Evolutionary conservation across 495 filamentous ascomycete genomes (phyloP), one percentile per base, ranked within the genome.

Genomic region (Podospora appendiculata): DNA sequence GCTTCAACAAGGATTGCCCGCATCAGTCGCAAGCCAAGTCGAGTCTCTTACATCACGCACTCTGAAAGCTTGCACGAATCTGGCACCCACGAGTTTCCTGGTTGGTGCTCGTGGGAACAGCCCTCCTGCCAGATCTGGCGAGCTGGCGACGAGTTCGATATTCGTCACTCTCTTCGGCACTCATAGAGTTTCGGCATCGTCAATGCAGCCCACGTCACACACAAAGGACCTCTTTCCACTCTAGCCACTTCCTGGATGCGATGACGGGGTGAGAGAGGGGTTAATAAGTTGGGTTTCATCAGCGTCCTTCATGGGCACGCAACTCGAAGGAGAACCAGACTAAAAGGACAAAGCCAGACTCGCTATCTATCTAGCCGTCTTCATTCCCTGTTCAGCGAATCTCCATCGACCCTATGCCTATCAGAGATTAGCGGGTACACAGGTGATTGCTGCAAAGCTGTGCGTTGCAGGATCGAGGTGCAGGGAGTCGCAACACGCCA

Each of bases 401-500:
- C 25, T 45, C 43, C 43, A 45, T 33, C 43, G 25, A 17, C 19
- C 25, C 18, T 13, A 32, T 17, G 18, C 25, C n/a, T 25, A 32
- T 33, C 17, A 17, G n/a, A 18, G 19, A 45, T 32, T 45, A 42
- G 43, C 9, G 43, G 43, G 25, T 5, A 18, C 43, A 11, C 43
- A 45, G 43, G 43, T 45, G 25, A 45, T 17, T 45, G 25, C 43
- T 45, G 43, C 43, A 45, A 45, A 45, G 43, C 43, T 25, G 18
- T 45, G 18, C 43, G 43, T 18, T 45, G 41, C 43, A 45, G 19
- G 10, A 45, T 32, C 8, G 10, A 25, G 43, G 25, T 25, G 18
- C 43, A 42, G 18, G 36, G 10, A 38, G 36, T 10, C 32, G 43
- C 25, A 33, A 33, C 43, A 17, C 17, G 43, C 43, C 19, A 45